Base-by-base conservation (phyloP, 2,329 filamentous ascomycete species). In the Claviceps digitariae region DNA sequence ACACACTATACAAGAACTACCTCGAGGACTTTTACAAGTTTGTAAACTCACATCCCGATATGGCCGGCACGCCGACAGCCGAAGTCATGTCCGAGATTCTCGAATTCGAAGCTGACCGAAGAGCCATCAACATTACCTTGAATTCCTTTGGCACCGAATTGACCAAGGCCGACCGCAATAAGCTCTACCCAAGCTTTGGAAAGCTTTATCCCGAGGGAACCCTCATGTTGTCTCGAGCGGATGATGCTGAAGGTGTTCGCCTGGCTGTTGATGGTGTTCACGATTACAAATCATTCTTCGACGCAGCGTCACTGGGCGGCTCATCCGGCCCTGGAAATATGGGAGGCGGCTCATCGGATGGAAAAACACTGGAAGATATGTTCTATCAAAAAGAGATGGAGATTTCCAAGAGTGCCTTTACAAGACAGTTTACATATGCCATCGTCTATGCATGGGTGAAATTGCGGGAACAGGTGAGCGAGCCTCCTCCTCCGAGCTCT, bases 381-480 rank as follows among this genome's bases (percentile, higher is more conserved):
- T 98, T 98, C 72, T 98, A 98, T 69, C 89, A 96, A 70, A 97
- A 95, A 74, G 93, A 98, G 73, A 97, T 97, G 93, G 90, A 98
- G 68, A 86, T 97, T 58, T 91, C 87, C 53, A 98, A 98, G 77
- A 74, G 85, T 56, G 89, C 90, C 9, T 98, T 98, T 66, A 98
- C 93, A 5, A 81, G 89, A 61, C 93, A 98, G 68, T 98, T 98
- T 69, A 95, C 90, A 15, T 90, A 88, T 62, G 87, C 88, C 38
- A 88, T 97, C 60, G 88, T 98, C 50, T 98, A 97, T 67, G 90
- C 90, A 20, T 98, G 93, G 93, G 88, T 98, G 55, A 96, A 95
- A 75, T 74, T 98, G 64, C 83, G 90, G 68, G 93, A 98, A 72
- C 93, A 98, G 83, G 91, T 95, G 72, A 68, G 83, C 67, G 72